Conservation (phyloP, 176 grass and related monocot species). For the Avena sativa region DNA sequence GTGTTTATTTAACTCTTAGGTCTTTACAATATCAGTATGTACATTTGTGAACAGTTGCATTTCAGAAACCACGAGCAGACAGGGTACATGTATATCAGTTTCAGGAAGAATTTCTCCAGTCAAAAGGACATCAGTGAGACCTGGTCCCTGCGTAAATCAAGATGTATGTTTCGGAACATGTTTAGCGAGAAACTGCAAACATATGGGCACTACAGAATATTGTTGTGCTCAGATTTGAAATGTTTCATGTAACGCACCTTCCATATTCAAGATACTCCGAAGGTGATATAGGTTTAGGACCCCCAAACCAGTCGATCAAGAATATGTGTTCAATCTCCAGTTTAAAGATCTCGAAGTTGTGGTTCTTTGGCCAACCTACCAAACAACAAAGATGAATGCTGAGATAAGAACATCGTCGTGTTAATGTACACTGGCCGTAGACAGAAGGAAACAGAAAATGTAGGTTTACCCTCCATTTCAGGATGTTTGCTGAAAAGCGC, state of each 20-base stretch:
- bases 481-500: conserved; percentile 84
- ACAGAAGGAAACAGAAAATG: neutral
- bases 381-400: conserved; percentile 41
- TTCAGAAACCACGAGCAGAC: conserved; percentile 24
- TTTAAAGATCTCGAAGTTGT: conserved; percentile 84
- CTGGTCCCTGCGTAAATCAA: conserved; percentile 39
- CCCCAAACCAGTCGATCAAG: conserved; percentile 95
- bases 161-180: neutral
- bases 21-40: conserved; percentile 44
- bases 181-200: neutral
- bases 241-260: conserved; percentile 44
- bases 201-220: neutral
- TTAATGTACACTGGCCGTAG: neutral
- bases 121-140: conserved; percentile 31
- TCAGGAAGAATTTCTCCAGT: neutral
- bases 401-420: neutral
- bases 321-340: conserved; percentile 85
- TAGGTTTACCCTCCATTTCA: conserved; percentile 87
- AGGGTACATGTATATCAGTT: neutral
- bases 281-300: conserved; percentile 80
- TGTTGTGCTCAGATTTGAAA: neutral
- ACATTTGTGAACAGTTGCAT: conserved; percentile 6
- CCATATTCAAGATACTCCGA: conserved; percentile 65
- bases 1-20: conserved; percentile 36
- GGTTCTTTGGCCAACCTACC: conserved; percentile 81